phyloP scores from a whole-genome alignment of 345 rosid genomes.

The Abelmoschus esculentus region DNA sequence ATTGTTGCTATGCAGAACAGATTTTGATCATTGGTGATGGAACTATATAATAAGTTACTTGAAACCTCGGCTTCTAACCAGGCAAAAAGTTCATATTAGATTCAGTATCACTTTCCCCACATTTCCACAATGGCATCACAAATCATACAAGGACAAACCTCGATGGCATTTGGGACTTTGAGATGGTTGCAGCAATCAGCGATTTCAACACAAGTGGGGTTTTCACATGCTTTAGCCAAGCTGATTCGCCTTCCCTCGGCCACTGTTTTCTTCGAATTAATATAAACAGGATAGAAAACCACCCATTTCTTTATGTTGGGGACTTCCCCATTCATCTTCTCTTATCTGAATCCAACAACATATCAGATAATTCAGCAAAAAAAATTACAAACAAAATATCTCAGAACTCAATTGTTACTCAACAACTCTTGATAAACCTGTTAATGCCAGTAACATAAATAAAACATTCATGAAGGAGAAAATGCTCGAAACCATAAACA shows the following conservation, averaged over 20 bases:
- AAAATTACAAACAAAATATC: background rate
- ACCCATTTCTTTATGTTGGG: conserved; percentile 61
- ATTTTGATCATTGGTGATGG: background rate
- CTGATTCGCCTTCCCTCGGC: conserved; percentile 82
- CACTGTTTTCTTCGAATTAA: conserved; percentile 84
- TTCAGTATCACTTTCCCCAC: background rate
- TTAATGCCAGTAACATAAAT: background rate
- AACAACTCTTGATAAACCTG: background rate
- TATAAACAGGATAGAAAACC: conserved; percentile 77
- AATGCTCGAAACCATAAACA: background rate
- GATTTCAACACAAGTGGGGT: conserved; percentile 73
- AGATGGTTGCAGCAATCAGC: conserved; percentile 73
- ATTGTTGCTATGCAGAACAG: background rate
- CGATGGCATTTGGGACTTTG: conserved; percentile 61
- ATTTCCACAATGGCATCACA: background rate
- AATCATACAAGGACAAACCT: conserved; percentile 36
- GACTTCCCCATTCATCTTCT: conserved; percentile 38
- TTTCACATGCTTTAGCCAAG: conserved; percentile 67
- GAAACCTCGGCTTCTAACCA: background rate
- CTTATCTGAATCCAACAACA: background rate
- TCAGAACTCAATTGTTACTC: background rate
- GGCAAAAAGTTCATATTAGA: background rate
- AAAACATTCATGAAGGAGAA: background rate
- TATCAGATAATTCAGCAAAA: background rate
- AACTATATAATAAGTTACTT: background rate